These are phyloP conservation scores for Buxus sempervirens DNA, from an alignment of 164 flowering plant genomes.

Conservation along the genomic window DNA sequence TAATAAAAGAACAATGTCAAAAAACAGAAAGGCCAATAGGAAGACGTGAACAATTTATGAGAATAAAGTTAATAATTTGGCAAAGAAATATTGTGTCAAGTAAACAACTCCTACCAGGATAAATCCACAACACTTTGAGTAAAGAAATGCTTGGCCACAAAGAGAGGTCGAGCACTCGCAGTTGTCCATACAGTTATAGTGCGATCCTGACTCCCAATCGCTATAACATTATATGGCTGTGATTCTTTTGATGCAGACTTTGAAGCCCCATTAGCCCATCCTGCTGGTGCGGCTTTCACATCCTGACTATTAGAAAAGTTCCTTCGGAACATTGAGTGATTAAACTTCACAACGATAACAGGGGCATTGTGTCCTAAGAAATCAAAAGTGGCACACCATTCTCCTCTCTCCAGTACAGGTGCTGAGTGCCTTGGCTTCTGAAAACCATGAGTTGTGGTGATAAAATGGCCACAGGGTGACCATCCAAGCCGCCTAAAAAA, in stretches of 20 bases:
- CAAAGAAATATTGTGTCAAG: neutral
- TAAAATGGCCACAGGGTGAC: slow-evolving; percentile 99
- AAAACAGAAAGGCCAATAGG: neutral
- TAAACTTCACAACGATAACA: slow-evolving; percentile 85
- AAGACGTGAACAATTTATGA: neutral
- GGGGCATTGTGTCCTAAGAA: slow-evolving; percentile 99
- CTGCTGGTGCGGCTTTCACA: slow-evolving; percentile 52
- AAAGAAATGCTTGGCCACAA: slow-evolving; percentile 97
- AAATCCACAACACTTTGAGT: slow-evolving; percentile 95
- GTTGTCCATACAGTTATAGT: slow-evolving; percentile 99
- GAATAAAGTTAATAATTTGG: neutral
- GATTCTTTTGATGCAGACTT: slow-evolving; percentile 69
- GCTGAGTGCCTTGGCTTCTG: slow-evolving; percentile 99
- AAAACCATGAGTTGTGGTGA: slow-evolving; percentile 97
- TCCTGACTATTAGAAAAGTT: slow-evolving; percentile 52
- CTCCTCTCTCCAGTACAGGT: slow-evolving; percentile 97
- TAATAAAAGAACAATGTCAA: neutral
- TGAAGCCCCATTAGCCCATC: slow-evolving; percentile 85
- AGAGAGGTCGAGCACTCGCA: slow-evolving; percentile 97
- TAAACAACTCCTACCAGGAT: slow-evolving; percentile 60
- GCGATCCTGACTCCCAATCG: slow-evolving; percentile 98
- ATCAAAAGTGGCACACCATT: slow-evolving; percentile 98
- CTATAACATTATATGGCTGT: slow-evolving; percentile 89
- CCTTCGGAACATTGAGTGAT: slow-evolving; percentile 93
- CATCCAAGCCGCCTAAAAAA: slow-evolving; percentile 99